Conservation (phyloP, 2,329 filamentous ascomycete genomes). For the Fusarium sp. region DNA sequence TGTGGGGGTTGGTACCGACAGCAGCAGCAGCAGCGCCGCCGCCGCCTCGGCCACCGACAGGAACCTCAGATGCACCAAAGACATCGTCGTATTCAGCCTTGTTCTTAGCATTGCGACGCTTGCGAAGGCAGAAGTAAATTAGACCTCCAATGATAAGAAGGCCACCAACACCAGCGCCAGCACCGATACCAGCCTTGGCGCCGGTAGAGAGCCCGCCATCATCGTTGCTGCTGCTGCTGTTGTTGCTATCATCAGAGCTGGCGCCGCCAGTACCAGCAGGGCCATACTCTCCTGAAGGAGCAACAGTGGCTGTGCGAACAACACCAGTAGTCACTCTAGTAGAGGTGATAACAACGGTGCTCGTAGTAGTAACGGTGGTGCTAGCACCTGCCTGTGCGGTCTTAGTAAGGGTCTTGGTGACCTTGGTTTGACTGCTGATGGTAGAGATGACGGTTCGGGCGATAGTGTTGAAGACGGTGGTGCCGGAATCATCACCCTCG, state of each 20-base stretch:
- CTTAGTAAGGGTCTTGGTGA: slow-evolving; percentile 49
- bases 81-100: slow-evolving; percentile 54
- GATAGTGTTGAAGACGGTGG: slow-evolving; percentile 45
- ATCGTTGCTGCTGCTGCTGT: slow-evolving; percentile 26
- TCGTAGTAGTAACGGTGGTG: slow-evolving; percentile 54
- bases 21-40: slow-evolving; percentile 19
- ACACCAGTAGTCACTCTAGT: slow-evolving; percentile 49
- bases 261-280: slow-evolving; percentile 28
- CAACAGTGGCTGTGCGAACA: slow-evolving; percentile 44
- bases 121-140: slow-evolving; percentile 48
- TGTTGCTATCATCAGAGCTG: slow-evolving; percentile 17
- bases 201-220: slow-evolving; percentile 53
- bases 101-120: slow-evolving; percentile 47
- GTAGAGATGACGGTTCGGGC: slow-evolving; percentile 50
- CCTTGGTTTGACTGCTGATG: slow-evolving; percentile 43
- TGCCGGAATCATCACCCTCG: slow-evolving; percentile 36
- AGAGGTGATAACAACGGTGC: slow-evolving; percentile 51
- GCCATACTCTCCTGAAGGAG: slow-evolving; percentile 43
- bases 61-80: slow-evolving; percentile 56
- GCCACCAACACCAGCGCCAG: slow-evolving; percentile 53
- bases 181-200: slow-evolving; percentile 58
- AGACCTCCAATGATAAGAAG: slow-evolving; percentile 48
- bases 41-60: slow-evolving; percentile 51
- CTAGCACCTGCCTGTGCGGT: slow-evolving; percentile 51
- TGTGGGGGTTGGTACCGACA: slow-evolving; percentile 43